These are phyloP conservation scores for Lentinula boryana DNA, from an alignment of 768 basidiomycete genomes.

Conservation along the genomic window DNA sequence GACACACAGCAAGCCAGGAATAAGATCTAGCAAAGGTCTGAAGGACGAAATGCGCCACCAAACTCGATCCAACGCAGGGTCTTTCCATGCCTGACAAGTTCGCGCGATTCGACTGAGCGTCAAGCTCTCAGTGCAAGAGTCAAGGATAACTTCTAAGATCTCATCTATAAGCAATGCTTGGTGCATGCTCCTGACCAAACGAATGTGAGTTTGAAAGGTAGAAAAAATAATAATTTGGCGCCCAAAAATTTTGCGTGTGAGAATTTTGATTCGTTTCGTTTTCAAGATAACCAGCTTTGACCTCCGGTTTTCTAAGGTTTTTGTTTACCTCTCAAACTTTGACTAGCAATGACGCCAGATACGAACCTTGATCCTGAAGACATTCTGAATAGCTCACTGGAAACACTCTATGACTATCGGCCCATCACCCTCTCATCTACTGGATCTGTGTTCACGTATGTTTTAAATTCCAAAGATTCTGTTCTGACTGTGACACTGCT, in stretches of 20 bases:
- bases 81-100: slow-evolving; percentile 40
- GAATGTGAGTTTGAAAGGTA: background rate
- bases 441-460: slow-evolving; percentile 48
- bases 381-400: slow-evolving; percentile 58
- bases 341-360: background rate
- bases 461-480: slow-evolving; percentile 13
- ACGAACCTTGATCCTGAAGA: slow-evolving; percentile 36
- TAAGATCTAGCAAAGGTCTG: slow-evolving; percentile 33
- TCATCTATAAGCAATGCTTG: slow-evolving; percentile 42
- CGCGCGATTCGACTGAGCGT: slow-evolving; percentile 31
- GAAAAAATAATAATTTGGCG: background rate
- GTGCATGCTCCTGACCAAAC: slow-evolving; percentile 28
- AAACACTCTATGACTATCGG: slow-evolving; percentile 53
- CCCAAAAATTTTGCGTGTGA: background rate
- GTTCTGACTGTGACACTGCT: slow-evolving; percentile 33
- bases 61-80: slow-evolving; percentile 40
- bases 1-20: slow-evolving; percentile 21
- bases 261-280: background rate
- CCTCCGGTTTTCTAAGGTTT: too few relatives aligned
- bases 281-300: too few relatives aligned
- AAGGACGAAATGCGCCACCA: slow-evolving; percentile 38
- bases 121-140: slow-evolving; percentile 19
- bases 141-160: slow-evolving; percentile 37
- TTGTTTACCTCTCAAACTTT: too few relatives aligned
- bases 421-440: slow-evolving; percentile 57